Conservation (phyloP, 306 rosid genomes). For the Cicer yamashitae region DNA sequence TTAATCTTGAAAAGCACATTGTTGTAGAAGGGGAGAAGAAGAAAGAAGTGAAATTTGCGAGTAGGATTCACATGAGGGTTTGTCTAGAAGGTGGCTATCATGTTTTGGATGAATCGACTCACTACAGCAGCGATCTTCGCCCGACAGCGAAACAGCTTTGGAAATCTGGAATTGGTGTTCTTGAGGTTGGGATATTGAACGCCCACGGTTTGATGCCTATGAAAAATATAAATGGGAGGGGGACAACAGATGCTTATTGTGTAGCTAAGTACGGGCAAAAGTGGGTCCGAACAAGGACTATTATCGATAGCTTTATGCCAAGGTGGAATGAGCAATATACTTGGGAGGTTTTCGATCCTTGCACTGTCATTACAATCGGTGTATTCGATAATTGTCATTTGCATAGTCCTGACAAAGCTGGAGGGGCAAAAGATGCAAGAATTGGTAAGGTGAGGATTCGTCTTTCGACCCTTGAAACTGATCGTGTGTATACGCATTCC, state of each 20-base stretch:
- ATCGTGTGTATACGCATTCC: constrained; percentile 89
- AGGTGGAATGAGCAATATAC: constrained; percentile 97
- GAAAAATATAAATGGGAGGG: constrained; percentile 87
- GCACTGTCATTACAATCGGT: constrained; percentile 92
- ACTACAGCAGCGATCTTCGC: constrained; percentile 97
- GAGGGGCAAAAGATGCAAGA: constrained; percentile 71
- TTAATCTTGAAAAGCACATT: constrained; percentile 74
- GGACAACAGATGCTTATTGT: constrained; percentile 93
- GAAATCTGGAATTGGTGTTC: constrained; percentile 87
- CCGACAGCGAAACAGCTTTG: constrained; percentile 89
- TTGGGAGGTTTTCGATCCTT: constrained; percentile 97
- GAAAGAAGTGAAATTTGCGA: constrained; percentile 85
- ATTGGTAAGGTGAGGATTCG: constrained; percentile 97
- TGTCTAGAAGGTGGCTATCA: constrained; percentile 98
- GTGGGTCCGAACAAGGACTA: constrained; percentile 95
- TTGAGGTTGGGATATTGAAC: constrained; percentile 83
- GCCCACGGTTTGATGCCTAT: constrained; percentile 95
- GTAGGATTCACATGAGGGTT: constrained; percentile 89
- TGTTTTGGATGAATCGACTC: constrained; percentile 94
- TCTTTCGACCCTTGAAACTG: constrained; percentile 94
- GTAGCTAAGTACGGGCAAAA: constrained; percentile 97
- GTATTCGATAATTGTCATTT: constrained; percentile 94
- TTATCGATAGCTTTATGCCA: constrained; percentile 82
- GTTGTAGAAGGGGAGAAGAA: constrained; percentile 86
- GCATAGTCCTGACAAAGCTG: constrained; percentile 79